Percentiles rank a stretch among this genome's conserved stretches.
Evolutionary conservation across 2,329 filamentous ascomycete genomes (phyloP).

Genomic region (Domatiomyces globalis): DNA sequence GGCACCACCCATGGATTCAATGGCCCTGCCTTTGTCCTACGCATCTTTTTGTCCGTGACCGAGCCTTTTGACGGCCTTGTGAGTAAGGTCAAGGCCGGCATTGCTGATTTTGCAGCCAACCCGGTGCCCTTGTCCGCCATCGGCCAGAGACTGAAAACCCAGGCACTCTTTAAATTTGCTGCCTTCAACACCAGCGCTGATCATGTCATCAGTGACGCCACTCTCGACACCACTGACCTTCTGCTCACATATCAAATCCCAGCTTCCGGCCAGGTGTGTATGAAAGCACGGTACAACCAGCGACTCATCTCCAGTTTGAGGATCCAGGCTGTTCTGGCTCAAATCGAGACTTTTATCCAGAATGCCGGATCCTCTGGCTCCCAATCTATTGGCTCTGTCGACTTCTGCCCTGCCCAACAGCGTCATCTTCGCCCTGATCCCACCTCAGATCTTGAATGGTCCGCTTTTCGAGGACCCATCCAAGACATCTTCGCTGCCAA

Average conservation of each 20-base stretch:
- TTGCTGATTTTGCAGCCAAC: conserved; percentile 7
- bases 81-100: conserved; percentile 24
- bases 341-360: conserved; percentile 28
- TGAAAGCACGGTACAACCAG: conserved; percentile 32
- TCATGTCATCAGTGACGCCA: conserved; percentile 25
- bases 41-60: conserved; percentile 27
- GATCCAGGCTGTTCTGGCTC: conserved; percentile 30
- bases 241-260: conserved; percentile 26
- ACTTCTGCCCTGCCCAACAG: conserved; percentile 23
- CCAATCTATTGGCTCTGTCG: conserved; percentile 29
- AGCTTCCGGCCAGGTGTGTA: conserved; percentile 18
- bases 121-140: conserved; percentile 8
- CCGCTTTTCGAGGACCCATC: conserved; percentile 31
- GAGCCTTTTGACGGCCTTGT: conserved; percentile 30
- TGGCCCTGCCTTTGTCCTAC: conserved; percentile 33
- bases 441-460: conserved; percentile 32
- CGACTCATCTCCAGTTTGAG: conserved; percentile 33
- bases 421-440: conserved; percentile 26
- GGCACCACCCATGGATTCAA: conserved; percentile 31
- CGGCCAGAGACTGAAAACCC: conserved; percentile 15
- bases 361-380: conserved; percentile 28
- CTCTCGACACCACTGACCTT: conserved; percentile 32
- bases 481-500: conserved; percentile 31
- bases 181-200: conserved; percentile 31
- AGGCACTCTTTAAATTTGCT: conserved; percentile 34